Percentiles rank a stretch among this genome's conserved stretches.
Conservation (phyloP, 371 early-diverging fungal species). For the Polyrhizophydium stewartii region DNA sequence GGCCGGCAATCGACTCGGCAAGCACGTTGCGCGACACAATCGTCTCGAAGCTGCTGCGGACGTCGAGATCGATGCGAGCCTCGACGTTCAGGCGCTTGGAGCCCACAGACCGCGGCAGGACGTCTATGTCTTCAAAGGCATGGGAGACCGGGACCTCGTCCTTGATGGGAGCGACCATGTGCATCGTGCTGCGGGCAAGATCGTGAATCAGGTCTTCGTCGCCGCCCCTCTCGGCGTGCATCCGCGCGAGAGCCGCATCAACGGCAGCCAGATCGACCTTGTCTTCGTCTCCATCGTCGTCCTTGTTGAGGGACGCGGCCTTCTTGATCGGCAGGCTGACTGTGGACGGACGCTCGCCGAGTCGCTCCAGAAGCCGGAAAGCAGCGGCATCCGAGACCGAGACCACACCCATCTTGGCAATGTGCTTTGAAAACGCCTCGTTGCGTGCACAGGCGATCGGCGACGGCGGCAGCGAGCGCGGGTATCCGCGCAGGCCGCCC, state of each 20-base stretch:
- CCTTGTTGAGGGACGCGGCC: not conserved
- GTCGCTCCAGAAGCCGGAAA: constrained; percentile 6
- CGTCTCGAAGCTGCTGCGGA: not conserved
- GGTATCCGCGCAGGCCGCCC: constrained; percentile 8
- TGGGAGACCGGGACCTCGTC: too few relatives aligned
- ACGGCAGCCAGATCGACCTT: too few relatives aligned
- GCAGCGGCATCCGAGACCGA: constrained; percentile 9
- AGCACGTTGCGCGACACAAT: constrained; percentile 16
- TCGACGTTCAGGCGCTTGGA: not conserved
- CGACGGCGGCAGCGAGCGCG: constrained; percentile 9
- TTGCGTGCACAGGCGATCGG: constrained; percentile 7
- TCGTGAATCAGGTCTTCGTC: not conserved
- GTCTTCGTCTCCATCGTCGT: too few relatives aligned
- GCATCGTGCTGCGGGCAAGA: too few relatives aligned
- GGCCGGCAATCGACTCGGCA: constrained; percentile 18
- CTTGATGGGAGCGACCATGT: too few relatives aligned
- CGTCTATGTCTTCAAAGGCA: too few relatives aligned
- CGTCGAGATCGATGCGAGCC: constrained; percentile 1
- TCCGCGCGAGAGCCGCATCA: too few relatives aligned
- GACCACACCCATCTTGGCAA: constrained; percentile 1
- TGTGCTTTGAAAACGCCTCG: not conserved
- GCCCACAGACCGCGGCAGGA: too few relatives aligned
- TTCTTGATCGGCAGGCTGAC: too few relatives aligned
- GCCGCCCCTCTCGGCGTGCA: not conserved
- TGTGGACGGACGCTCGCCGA: not conserved